phyloP scores from a whole-genome alignment of 2,329 filamentous ascomycete species.

The Aspergillus sp. region DNA sequence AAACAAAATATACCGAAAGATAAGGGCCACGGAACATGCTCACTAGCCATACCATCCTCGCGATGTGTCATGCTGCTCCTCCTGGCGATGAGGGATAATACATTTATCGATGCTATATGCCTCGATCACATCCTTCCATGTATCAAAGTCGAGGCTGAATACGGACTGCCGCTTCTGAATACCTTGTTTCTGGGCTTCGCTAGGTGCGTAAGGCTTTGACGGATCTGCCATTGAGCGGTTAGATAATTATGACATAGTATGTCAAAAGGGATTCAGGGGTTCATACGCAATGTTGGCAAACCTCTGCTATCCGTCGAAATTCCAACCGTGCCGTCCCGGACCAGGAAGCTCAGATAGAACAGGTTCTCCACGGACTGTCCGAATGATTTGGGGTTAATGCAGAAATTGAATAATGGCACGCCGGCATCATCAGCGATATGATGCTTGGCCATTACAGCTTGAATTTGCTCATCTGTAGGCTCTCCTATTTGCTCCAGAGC shows the following conservation, averaged over 20 bases:
- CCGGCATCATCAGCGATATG: conserved; percentile 68
- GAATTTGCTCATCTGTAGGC: conserved; percentile 38
- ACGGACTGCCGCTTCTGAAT: conserved; percentile 79
- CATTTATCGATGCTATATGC: conserved; percentile 74
- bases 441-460: conserved; percentile 61
- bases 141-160: conserved; percentile 80
- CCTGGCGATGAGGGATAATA: conserved; percentile 79
- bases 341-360: conserved; percentile 93
- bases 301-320: conserved; percentile 71
- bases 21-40: neutral
- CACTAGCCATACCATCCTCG: conserved; percentile 66
- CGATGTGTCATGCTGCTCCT: conserved; percentile 52
- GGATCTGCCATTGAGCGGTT: conserved; percentile 38
- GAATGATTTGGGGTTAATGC: conserved; percentile 86
- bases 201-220: conserved; percentile 48
- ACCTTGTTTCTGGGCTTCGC: conserved; percentile 51
- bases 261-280: neutral
- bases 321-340: conserved; percentile 77
- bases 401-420: conserved; percentile 79
- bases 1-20: neutral
- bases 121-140: conserved; percentile 75
- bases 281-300: conserved; percentile 76
- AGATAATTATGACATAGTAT: conserved; percentile 2
- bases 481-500: conserved; percentile 37
- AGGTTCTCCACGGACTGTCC: conserved; percentile 95